Base-by-base conservation (phyloP, 2,329 filamentous ascomycete species). In the Trichoderma hamatum region DNA sequence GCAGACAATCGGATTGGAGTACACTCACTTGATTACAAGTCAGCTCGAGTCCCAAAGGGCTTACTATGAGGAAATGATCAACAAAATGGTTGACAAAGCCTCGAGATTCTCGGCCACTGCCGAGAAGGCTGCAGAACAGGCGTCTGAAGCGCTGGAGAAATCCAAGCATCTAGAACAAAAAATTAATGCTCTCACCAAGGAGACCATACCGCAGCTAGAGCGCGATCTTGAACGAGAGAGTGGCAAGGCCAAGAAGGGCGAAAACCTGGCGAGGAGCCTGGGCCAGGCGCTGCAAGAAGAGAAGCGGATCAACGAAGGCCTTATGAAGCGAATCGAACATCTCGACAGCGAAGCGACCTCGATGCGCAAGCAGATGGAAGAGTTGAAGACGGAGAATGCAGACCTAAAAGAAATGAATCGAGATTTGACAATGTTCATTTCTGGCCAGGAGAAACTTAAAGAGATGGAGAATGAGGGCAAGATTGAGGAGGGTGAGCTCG, bases 61-160 rank as follows among this genome's bases (percentile, higher is more conserved):
- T 0, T 99, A 98, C 80, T 99, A 97, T 74, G 95, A 98, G 78
- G 95, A 97, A 73, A 89, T 97, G 78, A 87, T 99, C 64, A 91
- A 90, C 75, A 93, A 96, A 72, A 93, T 93, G 0, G 94, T 91
- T 0, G 93, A 97, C 79, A 98, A 98, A 81, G 94, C 94, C 0
- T 86, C 90, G 1, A 88, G 91, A 75, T 93, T 94, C 0, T 85
- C 88, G 0, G 84, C 88, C 0, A 84, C 87, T 0, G 92, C 92
- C 0, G 89, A 92, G 70, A 84, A 84, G 59, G 90, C 92, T 0
- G 81, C 82, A 0, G 76, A 78, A 0, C 82, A 83, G 72, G 85
- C 86, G 2, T 83, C 81, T 5, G 79, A 82, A 70, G 84, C 85
- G 0, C 75, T 84, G 26, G 78, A 81, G 13, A 82, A 88, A 73